These are phyloP conservation scores for Leishmania amazonensis DNA, from an alignment of 208 protist species.

Conservation along the genomic window DNA sequence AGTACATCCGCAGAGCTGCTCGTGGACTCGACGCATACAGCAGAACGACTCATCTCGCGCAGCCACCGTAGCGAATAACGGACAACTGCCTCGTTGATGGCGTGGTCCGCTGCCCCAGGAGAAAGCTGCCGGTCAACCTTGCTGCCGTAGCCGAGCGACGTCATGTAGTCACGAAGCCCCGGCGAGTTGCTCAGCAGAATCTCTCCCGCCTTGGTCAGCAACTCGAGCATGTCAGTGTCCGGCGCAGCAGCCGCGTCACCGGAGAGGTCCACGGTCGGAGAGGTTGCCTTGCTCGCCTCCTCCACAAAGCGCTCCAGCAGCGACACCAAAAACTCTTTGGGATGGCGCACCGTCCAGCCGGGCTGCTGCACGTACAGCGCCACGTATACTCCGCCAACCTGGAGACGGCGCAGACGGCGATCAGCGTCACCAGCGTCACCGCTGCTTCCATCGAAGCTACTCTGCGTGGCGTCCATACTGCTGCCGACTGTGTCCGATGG, in stretches of 20 bases:
- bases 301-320: slow-evolving; percentile 68
- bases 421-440: not conserved
- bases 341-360: slow-evolving; percentile 82
- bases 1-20: slow-evolving; percentile 47
- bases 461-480: not conserved
- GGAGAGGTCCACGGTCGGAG: not conserved
- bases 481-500: slow-evolving; percentile 32
- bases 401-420: slow-evolving; percentile 36
- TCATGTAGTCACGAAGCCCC: slow-evolving; percentile 60
- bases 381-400: slow-evolving; percentile 87
- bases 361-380: slow-evolving; percentile 73
- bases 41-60: slow-evolving; percentile 57
- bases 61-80: slow-evolving; percentile 50
- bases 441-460: not conserved
- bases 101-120: not conserved
- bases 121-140: slow-evolving; percentile 55
- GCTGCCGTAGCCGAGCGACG: slow-evolving; percentile 68
- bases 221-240: slow-evolving; percentile 27
- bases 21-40: slow-evolving; percentile 63
- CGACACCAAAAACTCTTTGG: slow-evolving; percentile 78
- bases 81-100: slow-evolving; percentile 8
- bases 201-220: slow-evolving; percentile 54
- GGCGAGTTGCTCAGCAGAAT: slow-evolving; percentile 51
- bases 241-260: not conserved
- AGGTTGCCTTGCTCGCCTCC: slow-evolving; percentile 13